Conservation (phyloP, 192 early-diverging fungal species). For the Cladochytrium replicatum region DNA sequence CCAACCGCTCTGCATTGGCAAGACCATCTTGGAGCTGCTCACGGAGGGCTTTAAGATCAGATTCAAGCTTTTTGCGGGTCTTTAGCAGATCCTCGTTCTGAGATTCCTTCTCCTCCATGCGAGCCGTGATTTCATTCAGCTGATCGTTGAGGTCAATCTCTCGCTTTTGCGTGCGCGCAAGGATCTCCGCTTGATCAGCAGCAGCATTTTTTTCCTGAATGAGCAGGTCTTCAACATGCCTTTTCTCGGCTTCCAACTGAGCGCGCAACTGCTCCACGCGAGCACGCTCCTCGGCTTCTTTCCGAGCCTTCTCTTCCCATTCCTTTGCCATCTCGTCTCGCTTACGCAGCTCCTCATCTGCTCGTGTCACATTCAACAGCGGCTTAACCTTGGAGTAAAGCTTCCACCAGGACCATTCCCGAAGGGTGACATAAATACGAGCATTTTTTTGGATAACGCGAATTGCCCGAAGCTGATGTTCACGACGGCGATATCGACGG, state of each 20-base stretch:
- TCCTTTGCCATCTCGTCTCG: slow-evolving; percentile 62
- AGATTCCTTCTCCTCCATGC: slow-evolving; percentile 38
- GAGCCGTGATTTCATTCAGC: slow-evolving; percentile 25
- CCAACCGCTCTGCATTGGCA: slow-evolving; percentile 31
- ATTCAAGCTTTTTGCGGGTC: slow-evolving; percentile 29
- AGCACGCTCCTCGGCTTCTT: slow-evolving; percentile 50
- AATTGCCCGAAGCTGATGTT: slow-evolving; percentile 79
- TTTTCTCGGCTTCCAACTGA: slow-evolving; percentile 60
- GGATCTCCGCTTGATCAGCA: slow-evolving; percentile 73
- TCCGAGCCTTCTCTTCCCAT: slow-evolving; percentile 53
- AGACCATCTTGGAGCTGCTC: slow-evolving; percentile 22
- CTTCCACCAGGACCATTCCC: slow-evolving; percentile 95
- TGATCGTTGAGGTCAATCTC: slow-evolving; percentile 38
- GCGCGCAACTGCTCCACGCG: slow-evolving; percentile 45
- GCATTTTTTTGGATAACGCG: slow-evolving; percentile 91
- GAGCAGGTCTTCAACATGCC: slow-evolving; percentile 55
- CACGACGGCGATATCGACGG: slow-evolving; percentile 48
- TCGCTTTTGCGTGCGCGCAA: slow-evolving; percentile 69
- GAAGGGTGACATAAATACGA: slow-evolving; percentile 74
- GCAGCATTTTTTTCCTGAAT: slow-evolving; percentile 64
- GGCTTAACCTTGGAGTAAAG: slow-evolving; percentile 90
- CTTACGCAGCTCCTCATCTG: slow-evolving; percentile 70
- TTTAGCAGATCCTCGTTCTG: slow-evolving; percentile 29
- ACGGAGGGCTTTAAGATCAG: slow-evolving; percentile 19
- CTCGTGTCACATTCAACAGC: slow-evolving; percentile 66